Base-by-base conservation (phyloP, 192 early-diverging fungal species). In the Jimgerdemannia lactiflua region DNA sequence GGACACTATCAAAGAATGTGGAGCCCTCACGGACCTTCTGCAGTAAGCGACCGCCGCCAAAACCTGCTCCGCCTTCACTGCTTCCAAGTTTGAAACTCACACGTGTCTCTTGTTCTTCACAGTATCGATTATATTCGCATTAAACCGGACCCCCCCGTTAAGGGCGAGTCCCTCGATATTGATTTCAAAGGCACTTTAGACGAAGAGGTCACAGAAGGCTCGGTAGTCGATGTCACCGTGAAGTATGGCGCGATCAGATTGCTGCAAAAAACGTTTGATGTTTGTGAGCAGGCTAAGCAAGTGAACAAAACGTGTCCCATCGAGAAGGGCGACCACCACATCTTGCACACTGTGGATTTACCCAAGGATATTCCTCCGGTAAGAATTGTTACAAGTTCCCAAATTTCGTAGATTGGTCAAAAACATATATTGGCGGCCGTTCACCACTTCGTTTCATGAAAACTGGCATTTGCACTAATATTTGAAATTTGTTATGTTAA, bases 351-450 rank as follows among this genome's bases (percentile, higher is more conserved):
- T 7, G 81, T 89, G 29, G 81, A 79, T 7, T 80, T 89, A 49
- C 88, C 88, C 19, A 88, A 83, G 70, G 85, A 88, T 71, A 89
- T 88, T 72, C 88, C 85, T 80, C 82, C 81, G 75, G 84, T 81
- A 79, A 74, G 80, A n/a, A n/a, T n/a, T n/a, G n/a, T 78, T 54
- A 64, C 18, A 59, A 54, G 11, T 4, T 54, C 4, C 49, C 4
- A 4, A 54, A 54, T 54, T 4, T 11, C 49, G 49, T 54, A 54
- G 49, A 54, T 7, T 54, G 49, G 11, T 54, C 11, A 11, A 11
- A 54, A 11, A 54, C 4, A 54, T 54, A 4, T 54, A 7, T 54
- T n/a, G n/a, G n/a, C n/a, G n/a, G n/a, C n/a, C n/a, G n/a, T n/a
- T n/a, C n/a, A n/a, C n/a, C n/a, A n/a, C 29, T 70, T 73, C 75